Percentiles rank a stretch among this genome's conserved stretches.
Evolutionary conservation across 148 eudicot genomes (phyloP).

Genomic region (Suaeda aralocaspica): DNA sequence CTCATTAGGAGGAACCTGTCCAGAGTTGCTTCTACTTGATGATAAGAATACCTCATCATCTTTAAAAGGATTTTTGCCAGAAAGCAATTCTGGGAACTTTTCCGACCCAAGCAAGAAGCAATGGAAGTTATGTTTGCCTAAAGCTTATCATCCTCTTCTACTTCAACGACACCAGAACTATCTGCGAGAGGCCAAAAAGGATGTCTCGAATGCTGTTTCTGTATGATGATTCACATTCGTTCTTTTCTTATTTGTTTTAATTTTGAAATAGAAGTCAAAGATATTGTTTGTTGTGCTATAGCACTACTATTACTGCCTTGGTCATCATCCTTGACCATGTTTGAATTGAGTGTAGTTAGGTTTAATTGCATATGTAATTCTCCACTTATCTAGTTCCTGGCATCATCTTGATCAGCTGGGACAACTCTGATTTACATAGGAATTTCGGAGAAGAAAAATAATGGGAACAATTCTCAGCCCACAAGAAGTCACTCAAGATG

Average conservation of each 20-base stretch:
- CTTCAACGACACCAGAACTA: slow-evolving; percentile 61
- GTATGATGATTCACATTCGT: slow-evolving; percentile 47
- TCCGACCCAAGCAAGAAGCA: slow-evolving; percentile 37
- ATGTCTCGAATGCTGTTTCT: slow-evolving; percentile 68
- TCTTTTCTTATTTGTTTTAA: slow-evolving; percentile 12
- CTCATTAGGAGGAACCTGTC: slow-evolving; percentile 69
- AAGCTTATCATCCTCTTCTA: slow-evolving; percentile 78
- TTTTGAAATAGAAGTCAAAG: slow-evolving; percentile 12
- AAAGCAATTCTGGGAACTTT: slow-evolving; percentile 18
- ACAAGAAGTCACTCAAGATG: slow-evolving; percentile 40
- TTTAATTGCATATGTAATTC: background rate
- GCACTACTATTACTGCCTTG: background rate
- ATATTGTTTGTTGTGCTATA: background rate
- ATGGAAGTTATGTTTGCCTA: slow-evolving; percentile 77
- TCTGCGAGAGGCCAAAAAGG: slow-evolving; percentile 65
- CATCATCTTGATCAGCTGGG: slow-evolving; percentile 19
- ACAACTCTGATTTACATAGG: slow-evolving; percentile 42
- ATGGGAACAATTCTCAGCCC: slow-evolving; percentile 38
- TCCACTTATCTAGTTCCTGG: slow-evolving; percentile 15
- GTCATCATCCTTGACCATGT: slow-evolving; percentile 2
- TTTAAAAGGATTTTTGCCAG: slow-evolving; percentile 24
- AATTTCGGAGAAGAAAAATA: slow-evolving; percentile 72
- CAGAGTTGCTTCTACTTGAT: slow-evolving; percentile 58
- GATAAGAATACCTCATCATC: slow-evolving; percentile 33
- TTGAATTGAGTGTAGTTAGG: background rate